A percentile compares a stretch with the other conserved stretches of the same genome.
phyloP scores from a whole-genome alignment of 345 rosid species.

The Stellera chamaejasme region DNA sequence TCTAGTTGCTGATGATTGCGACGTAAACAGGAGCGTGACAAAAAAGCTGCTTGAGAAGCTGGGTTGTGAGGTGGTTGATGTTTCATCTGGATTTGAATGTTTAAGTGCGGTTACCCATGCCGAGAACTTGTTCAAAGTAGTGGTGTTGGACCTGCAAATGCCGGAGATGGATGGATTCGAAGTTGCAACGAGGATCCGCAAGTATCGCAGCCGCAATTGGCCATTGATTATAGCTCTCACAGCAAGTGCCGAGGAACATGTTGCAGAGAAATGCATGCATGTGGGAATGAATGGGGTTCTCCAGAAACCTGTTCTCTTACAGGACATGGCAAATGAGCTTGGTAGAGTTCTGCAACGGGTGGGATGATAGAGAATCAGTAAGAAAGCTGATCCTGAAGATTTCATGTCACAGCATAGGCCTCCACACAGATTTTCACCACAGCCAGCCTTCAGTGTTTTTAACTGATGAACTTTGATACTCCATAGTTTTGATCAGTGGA shows the following conservation, averaged over 20 bases:
- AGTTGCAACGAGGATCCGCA: constrained; percentile 79
- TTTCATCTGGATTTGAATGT: constrained; percentile 84
- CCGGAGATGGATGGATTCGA: constrained; percentile 93
- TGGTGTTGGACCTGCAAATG: constrained; percentile 84
- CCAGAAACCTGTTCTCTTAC: constrained; percentile 80
- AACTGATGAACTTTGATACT: too few relatives aligned
- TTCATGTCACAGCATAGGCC: too few relatives aligned
- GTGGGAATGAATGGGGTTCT: constrained; percentile 86
- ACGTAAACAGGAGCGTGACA: constrained; percentile 65
- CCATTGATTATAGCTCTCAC: constrained; percentile 85
- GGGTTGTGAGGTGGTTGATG: constrained; percentile 82
- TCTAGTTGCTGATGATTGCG: constrained; percentile 68
- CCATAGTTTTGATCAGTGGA: too few relatives aligned
- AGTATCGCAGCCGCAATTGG: constrained; percentile 65
- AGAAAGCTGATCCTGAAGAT: too few relatives aligned
- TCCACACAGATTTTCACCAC: too few relatives aligned
- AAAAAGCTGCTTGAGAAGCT: constrained; percentile 75
- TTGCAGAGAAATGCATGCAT: constrained; percentile 67
- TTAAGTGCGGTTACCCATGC: constrained; percentile 48
- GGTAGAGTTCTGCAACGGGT: constrained; percentile 59
- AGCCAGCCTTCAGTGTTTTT: too few relatives aligned
- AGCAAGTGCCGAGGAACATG: constrained; percentile 73
- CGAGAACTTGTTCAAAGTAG: constrained; percentile 49
- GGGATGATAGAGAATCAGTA: constrained; percentile 36
- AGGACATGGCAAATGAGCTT: constrained; percentile 73